Conservation (phyloP, 164 flowering plant species). For the Vitis rupestris region DNA sequence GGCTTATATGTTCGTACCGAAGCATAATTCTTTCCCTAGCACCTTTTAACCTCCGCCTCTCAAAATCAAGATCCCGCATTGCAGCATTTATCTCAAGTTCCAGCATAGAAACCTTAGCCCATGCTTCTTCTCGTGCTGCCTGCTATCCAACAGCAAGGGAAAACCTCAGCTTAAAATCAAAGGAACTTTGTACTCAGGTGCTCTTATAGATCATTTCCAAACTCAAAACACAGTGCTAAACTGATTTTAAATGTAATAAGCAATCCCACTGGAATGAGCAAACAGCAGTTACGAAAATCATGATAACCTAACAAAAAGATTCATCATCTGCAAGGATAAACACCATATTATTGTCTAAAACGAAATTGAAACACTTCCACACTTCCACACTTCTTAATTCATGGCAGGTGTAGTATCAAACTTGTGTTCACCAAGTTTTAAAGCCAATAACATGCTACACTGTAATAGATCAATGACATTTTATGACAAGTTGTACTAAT, state of each 20-base stretch:
- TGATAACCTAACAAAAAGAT: background rate
- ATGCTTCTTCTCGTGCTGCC: slow-evolving; percentile 99
- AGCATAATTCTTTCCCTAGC: slow-evolving; percentile 96
- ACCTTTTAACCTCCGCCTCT: slow-evolving; percentile 78
- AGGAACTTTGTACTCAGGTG: background rate
- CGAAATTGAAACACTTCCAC: too few relatives aligned
- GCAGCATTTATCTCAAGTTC: slow-evolving; percentile 92
- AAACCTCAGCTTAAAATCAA: slow-evolving; percentile 47
- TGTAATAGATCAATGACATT: too few relatives aligned
- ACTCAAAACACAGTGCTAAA: too few relatives aligned
- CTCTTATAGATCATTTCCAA: background rate
- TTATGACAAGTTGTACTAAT: too few relatives aligned
- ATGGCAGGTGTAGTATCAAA: too few relatives aligned
- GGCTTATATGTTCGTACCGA: slow-evolving; percentile 47
- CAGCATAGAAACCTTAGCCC: slow-evolving; percentile 91
- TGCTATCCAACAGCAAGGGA: slow-evolving; percentile 72
- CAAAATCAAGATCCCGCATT: slow-evolving; percentile 84
- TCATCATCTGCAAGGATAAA: background rate
- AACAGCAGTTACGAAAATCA: too few relatives aligned
- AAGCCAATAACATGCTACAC: too few relatives aligned
- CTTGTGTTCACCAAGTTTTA: too few relatives aligned
- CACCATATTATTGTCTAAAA: too few relatives aligned
- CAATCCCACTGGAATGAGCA: too few relatives aligned
- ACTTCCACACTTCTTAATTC: too few relatives aligned
- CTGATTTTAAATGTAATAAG: too few relatives aligned